Percentiles rank a stretch among this genome's conserved stretches.
phyloP scores from a whole-genome alignment of 441 rosid species.

The Bruguiera hainesii region DNA sequence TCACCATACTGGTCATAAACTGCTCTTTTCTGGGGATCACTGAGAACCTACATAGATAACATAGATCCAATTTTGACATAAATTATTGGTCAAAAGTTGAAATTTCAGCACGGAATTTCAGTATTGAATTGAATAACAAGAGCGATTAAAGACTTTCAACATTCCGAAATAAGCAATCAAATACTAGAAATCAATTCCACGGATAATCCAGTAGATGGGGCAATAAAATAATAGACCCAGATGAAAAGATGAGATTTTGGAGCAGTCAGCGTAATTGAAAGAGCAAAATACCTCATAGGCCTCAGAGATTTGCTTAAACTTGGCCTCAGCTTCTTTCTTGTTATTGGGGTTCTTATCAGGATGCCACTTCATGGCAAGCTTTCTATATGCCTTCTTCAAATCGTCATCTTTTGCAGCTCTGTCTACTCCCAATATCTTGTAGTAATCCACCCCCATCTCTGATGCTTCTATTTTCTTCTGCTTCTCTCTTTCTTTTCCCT shows the following conservation, averaged over 20 bases:
- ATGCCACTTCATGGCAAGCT: conserved; percentile 89
- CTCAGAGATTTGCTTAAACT: conserved; percentile 81
- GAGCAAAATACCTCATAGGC: conserved; percentile 58
- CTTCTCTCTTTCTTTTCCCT: conserved; percentile 7
- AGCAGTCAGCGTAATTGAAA: too few species aligned
- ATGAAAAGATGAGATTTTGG: too few species aligned
- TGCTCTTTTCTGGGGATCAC: conserved; percentile 77
- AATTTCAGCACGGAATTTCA: too few species aligned
- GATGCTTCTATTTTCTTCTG: conserved; percentile 25
- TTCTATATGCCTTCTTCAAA: conserved; percentile 75
- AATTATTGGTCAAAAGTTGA: neutral
- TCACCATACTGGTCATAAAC: conserved; percentile 82
- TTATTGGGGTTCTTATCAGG: conserved; percentile 79
- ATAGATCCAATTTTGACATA: neutral
- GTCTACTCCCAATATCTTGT: conserved; percentile 67
- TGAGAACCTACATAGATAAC: conserved; percentile 49
- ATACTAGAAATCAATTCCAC: too few species aligned
- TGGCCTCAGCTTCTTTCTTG: conserved; percentile 80
- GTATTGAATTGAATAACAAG: too few species aligned
- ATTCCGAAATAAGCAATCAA: too few species aligned
- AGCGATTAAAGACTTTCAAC: too few species aligned
- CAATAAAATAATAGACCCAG: too few species aligned
- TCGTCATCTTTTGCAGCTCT: conserved; percentile 66
- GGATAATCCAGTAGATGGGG: too few species aligned
- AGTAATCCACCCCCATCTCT: conserved; percentile 72